Base-by-base conservation (phyloP, 257 asterid species). In the Orobanche coerulescens region DNA sequence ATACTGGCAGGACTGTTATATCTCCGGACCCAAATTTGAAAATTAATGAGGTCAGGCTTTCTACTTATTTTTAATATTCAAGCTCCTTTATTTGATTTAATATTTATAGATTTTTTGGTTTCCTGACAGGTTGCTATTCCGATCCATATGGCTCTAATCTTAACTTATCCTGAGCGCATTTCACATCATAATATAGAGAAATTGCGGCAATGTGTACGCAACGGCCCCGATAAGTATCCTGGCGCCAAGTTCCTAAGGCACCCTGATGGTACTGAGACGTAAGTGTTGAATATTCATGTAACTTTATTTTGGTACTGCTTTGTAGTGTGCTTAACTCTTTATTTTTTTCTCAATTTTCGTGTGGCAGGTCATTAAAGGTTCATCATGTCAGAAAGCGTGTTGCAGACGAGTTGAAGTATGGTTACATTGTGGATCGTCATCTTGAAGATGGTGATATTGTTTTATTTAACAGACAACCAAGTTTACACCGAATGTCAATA, bases 401-500 rank as follows among this genome's bases (percentile, higher is more conserved):
- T 47, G 95, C 98, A 11, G 97, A 88, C 68, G 89, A 79, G 70
- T 78, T 92, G 81, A 78, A 81, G 66, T 86, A 73, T 75, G 98
- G 97, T 50, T 74, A 76, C 75, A 77, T 84, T 67, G 97, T 92
- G 61, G 68, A 76, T 71, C 95, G 97, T 34, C 97, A 92, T 77
- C 81, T 92, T 58, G 91, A 88, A 81, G 94, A 92, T 79, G 98
- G 98, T 53, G 98, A 92, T 50, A 47, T 76, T 61, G 78, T 92
- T 63, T 70, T 92, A 58, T 92, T 92, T 69, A 92, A 92, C 63
- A 83, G 98, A 68, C 98, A 92, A 65, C 97, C 98, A 49, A 92
- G 98, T 73, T 69, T 92, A 76, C 98, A 92, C 78, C 80, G 97
- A 73, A 92, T 92, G 97, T 92, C 97, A 51, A 86, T 92, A 65